A percentile compares a stretch with the other conserved stretches of the same genome.
These are phyloP conservation scores for Mrakia gelida DNA, from an alignment of 768 basidiomycete genomes.

Conservation along the genomic window DNA sequence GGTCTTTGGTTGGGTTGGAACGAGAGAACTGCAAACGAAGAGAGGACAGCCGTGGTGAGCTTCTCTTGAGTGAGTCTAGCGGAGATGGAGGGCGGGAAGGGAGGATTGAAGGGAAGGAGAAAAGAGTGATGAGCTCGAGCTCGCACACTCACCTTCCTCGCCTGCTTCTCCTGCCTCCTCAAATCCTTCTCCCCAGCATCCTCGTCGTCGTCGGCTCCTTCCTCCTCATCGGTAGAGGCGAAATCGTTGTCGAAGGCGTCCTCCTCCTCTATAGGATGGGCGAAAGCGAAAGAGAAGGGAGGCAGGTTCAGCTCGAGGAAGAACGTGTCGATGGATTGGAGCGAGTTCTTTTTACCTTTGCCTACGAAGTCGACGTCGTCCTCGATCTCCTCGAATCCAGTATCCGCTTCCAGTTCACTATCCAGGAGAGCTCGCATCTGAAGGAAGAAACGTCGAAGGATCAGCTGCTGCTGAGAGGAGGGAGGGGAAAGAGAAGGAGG, in stretches of 20 bases:
- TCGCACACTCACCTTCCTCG: background rate
- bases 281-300: background rate
- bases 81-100: background rate
- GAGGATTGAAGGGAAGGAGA: background rate
- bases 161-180: slow-evolving; percentile 7
- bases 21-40: background rate
- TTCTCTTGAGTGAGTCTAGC: too few species aligned
- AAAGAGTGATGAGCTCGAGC: background rate
- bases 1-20: slow-evolving; percentile 3
- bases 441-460: background rate
- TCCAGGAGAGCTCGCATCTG: slow-evolving; percentile 14
- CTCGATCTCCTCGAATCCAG: slow-evolving; percentile 11
- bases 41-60: background rate
- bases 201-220: background rate
- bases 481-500: background rate
- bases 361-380: slow-evolving; percentile 13
- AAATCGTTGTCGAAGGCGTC: slow-evolving; percentile 16
- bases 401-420: slow-evolving; percentile 1
- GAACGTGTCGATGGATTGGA: background rate
- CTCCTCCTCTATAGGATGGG: background rate
- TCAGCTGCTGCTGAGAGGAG: background rate
- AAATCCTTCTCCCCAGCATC: slow-evolving; percentile 1
- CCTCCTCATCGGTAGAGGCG: background rate
- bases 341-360: background rate
- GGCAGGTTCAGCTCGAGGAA: background rate